Base-by-base conservation (phyloP, 1,284 basidiomycete species). In the Rhizoctonia solani region DNA sequence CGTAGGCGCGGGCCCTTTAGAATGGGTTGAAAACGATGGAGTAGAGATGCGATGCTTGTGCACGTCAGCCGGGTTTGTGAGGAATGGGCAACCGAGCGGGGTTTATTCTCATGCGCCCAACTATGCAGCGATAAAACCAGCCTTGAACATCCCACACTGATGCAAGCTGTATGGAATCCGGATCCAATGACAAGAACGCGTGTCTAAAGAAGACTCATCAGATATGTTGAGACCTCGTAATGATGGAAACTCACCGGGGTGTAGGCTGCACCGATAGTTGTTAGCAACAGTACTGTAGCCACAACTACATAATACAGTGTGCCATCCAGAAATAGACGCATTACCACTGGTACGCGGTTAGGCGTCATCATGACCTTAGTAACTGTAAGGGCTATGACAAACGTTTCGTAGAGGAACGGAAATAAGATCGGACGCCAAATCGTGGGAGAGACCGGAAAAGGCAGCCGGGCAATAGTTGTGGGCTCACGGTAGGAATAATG, bases 81-180 rank as follows among this genome's bases (percentile, higher is more conserved):
- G 27, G 47, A 5, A 16, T 46, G 23, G 9, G 6, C 25, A 23
- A n/a, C 13, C 19, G 41, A 25, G 39, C 46, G 46, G 14, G 19
- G 29, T 41, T 63, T 59, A 23, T 47, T 44, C 19, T 16, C 32
- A 14, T 63, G 16, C 9, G 58, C 34, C 58, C 58, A 63, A 34
- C 32, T 41, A 21, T 63, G 58, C 8, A 63, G 37, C 16, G 58
- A 63, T 14, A 63, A 25, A 42, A 63, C 32, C 21, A 63, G 58
- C 27, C 58, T 63, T 2, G 58, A 63, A 23, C 58, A 63, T 23
- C 58, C 58, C 8, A 63, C 32, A 23, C 58, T 52, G 23, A 63
- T 37, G 25, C 58, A 37, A 27, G 58, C 58, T 21, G 47, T 63
- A 19, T 63, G 47, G 19, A 37, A 63, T 8, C 58, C 58, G 27